Conservation (phyloP, 176 grass and related monocot genomes). For the Triticum urartu region DNA sequence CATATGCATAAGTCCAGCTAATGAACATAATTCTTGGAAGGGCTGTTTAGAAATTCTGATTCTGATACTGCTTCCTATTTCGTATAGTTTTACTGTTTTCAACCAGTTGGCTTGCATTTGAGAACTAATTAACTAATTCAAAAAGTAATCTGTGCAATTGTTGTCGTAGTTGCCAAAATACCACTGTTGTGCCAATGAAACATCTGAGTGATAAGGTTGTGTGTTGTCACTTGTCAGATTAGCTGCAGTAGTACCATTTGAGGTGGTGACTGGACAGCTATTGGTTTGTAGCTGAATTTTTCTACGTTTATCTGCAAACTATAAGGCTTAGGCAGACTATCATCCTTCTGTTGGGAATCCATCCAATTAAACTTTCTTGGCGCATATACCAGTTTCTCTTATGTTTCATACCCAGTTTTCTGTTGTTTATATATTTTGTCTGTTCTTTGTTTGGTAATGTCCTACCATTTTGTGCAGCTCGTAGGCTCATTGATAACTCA, state of each 20-base stretch:
- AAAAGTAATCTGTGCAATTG: neutral
- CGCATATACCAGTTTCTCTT: slow-evolving; percentile 16
- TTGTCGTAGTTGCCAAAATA: neutral
- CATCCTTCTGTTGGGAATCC: neutral
- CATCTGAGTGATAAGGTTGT: neutral
- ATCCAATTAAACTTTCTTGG: slow-evolving; percentile 10
- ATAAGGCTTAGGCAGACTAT: slow-evolving; percentile 2
- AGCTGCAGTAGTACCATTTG: neutral
- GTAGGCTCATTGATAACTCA: slow-evolving; percentile 78
- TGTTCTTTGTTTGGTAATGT: slow-evolving; percentile 27
- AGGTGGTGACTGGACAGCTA: neutral
- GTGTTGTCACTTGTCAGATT: neutral
- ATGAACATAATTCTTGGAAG: neutral
- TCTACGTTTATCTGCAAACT: neutral
- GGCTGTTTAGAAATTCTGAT: neutral
- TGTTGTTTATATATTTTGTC: slow-evolving; percentile 13
- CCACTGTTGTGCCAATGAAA: neutral
- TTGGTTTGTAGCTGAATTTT: neutral
- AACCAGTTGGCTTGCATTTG: neutral
- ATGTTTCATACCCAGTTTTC: slow-evolving; percentile 3
- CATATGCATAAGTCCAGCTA: neutral
- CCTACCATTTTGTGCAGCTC: slow-evolving; percentile 46
- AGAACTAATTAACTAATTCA: slow-evolving; percentile 7
- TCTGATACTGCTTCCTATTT: neutral
- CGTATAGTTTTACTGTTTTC: neutral